phyloP scores from a whole-genome alignment of 768 basidiomycete genomes.

The Hericium erinaceus region DNA sequence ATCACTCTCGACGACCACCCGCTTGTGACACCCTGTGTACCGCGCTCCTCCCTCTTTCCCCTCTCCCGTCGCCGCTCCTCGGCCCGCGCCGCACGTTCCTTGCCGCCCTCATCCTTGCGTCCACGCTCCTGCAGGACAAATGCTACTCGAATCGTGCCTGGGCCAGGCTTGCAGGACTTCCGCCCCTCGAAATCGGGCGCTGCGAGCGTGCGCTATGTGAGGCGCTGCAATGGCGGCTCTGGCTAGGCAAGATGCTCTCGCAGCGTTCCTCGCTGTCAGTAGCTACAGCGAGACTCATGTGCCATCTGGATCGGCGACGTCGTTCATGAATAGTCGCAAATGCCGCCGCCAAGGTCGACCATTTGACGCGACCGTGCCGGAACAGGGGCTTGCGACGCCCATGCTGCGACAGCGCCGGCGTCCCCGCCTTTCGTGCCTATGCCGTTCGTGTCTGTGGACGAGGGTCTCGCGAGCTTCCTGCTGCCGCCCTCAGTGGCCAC shows the following conservation, averaged over 20 bases:
- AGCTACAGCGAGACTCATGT: slow-evolving; percentile 7
- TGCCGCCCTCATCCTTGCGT: slow-evolving; percentile 79
- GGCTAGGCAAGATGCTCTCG: slow-evolving; percentile 60
- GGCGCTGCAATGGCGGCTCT: slow-evolving; percentile 84
- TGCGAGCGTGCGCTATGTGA: too few species aligned
- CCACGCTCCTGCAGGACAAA: slow-evolving; percentile 89
- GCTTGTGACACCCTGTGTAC: slow-evolving; percentile 5
- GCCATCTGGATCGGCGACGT: neutral
- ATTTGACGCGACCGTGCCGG: neutral
- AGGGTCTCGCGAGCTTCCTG: neutral
- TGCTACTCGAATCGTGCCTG: slow-evolving; percentile 92
- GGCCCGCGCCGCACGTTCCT: slow-evolving; percentile 87
- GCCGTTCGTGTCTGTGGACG: neutral
- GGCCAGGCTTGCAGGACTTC: slow-evolving; percentile 90
- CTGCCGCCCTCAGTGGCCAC: neutral
- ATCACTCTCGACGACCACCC: slow-evolving; percentile 6
- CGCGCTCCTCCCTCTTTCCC: slow-evolving; percentile 27
- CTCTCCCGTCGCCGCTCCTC: slow-evolving; percentile 69
- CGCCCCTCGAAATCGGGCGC: slow-evolving; percentile 74
- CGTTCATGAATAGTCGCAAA: neutral
- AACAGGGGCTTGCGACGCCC: too few species aligned
- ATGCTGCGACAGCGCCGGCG: neutral
- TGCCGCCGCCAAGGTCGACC: too few species aligned
- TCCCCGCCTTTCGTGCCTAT: too few species aligned
- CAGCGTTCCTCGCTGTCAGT: slow-evolving; percentile 1